Base-by-base conservation (phyloP, 371 early-diverging fungal genomes). In the Dentiscutata heterogama region DNA sequence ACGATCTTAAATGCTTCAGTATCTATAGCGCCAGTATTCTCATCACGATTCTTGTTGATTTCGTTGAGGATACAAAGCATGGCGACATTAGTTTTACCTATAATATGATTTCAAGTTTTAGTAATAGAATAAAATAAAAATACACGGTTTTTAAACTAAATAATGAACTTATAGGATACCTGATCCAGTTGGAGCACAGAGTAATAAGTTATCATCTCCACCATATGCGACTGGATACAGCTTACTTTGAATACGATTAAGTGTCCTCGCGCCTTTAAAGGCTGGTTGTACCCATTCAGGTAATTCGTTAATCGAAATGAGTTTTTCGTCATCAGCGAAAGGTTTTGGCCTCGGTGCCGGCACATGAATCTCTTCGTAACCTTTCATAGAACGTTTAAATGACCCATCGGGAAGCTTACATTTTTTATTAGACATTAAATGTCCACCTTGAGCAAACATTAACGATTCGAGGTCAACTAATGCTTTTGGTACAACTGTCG, bases 141-240 rank as follows among this genome's bases (percentile, higher is more conserved):
- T 8, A 8, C 11, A 46, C 46, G 10, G 46, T 8, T 8, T 46
- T 46, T 7, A 46, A 35, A 5, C 35, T 35, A 35, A 46, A 46
- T 46, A 0, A 46, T 46, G 46, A 46, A 46, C 7, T 46, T 10
- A 46, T 46, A 46, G 35, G 10, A 46, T 46, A 46, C 46, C 99
- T 35, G 99, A 97, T 84, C 99, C 99, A 10, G 99, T 99, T 0
- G 99, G 99, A 27, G 99, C 99, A 88, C 97, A 99, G 6, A 99
- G 89, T 14, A 99, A 88, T 89, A 99, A 86, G 86, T 99, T 99
- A 75, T 96, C 98, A 84, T 98, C 97, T 53, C 89, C 91, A 56
- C 88, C 88, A 86, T 95, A 99, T 0, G 98, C 99, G 11, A 92
- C 86, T 68, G 95, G 94, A 83, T 94, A 98, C 5, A 98, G 91